Base-by-base conservation (phyloP, 2,329 filamentous ascomycete genomes). In the Aspergillus bombycis region DNA sequence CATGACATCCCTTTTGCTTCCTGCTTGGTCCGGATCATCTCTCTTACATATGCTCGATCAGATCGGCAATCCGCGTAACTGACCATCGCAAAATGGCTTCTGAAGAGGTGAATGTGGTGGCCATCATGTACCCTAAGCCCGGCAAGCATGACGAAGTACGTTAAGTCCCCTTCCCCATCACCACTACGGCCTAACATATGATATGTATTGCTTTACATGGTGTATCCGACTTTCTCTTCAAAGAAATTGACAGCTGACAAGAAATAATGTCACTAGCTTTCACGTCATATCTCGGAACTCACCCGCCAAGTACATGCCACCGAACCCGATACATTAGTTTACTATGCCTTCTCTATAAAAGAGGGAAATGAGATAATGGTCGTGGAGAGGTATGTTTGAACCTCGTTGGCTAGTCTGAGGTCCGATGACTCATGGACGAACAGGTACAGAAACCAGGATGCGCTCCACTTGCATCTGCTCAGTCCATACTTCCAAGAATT, bases 61-160 rank as follows among this genome's bases (percentile, higher is more conserved):
- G 19, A 28, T 26, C 21, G 14, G 30, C 45, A 21, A 23, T 6
- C 19, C 19, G 4, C 9, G 16, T 41, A 41, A 41, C 38, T 9
- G 38, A 10, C 16, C 8, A 36, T 21, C 7, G 57, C 55, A 59
- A 34, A 56, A 77, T 76, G 74, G 65, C 71, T 11, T 66, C 65
- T 6, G 64, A 67, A 53, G 73, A 72, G 63, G 69, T 76, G 26
- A 74, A 77, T 56, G 65, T 75, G 50, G 63, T 72, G 19, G 75
- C 73, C 14, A 68, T 71, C 11, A 63, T 77, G 48, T 68, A 67
- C 53, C 70, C 73, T 16, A 72, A 76, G 67, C 67, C 74, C 3
- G 74, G 69, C 52, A 75, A 77, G 38, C 66, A 71, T 10, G 70
- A 75, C 34, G 75, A 76, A 62, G 75, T 77, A 11, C 59, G 68